These are phyloP conservation scores for Amanita pseudoporphyria DNA, from an alignment of 768 basidiomycete genomes.

Conservation along the genomic window DNA sequence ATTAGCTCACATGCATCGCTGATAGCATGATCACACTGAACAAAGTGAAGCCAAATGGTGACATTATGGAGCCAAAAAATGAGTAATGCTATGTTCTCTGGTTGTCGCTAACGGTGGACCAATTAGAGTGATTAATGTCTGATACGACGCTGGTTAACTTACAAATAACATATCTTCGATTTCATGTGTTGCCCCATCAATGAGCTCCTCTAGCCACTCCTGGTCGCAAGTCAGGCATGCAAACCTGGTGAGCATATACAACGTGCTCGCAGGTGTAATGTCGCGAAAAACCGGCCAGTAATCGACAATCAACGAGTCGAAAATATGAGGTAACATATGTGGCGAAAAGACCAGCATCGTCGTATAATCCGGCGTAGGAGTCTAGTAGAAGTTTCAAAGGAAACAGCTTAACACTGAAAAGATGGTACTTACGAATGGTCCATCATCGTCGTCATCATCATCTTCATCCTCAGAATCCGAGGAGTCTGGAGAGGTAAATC, in stretches of 20 bases:
- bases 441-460: conserved; percentile 41
- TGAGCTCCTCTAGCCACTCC: conserved; percentile 86
- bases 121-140: conserved; percentile 7
- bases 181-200: conserved; percentile 83
- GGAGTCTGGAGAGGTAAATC: conserved; percentile 28
- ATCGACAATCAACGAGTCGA: conserved; percentile 73
- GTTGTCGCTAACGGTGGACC: conserved; percentile 43
- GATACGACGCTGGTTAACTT: conserved; percentile 24
- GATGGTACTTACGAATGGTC: conserved; percentile 33
- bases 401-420: conserved; percentile 1
- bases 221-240: conserved; percentile 89
- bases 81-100: conserved; percentile 79
- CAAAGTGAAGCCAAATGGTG: conserved; percentile 82
- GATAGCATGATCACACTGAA: conserved; percentile 77
- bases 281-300: conserved; percentile 65
- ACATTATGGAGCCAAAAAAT: conserved; percentile 95
- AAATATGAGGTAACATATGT: conserved; percentile 62
- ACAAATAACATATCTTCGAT: conserved; percentile 93
- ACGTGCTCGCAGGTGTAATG: conserved; percentile 79
- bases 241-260: conserved; percentile 88
- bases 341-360: conserved; percentile 94
- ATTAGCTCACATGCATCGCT: conserved; percentile 75
- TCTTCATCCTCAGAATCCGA: conserved; percentile 33
- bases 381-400: conserved; percentile 32
- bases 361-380: conserved; percentile 65